Evolutionary conservation across 805 yeast genomes (phyloP), one percentile per base, ranked within the genome.

Genomic region (Danielia reshetovae): DNA sequence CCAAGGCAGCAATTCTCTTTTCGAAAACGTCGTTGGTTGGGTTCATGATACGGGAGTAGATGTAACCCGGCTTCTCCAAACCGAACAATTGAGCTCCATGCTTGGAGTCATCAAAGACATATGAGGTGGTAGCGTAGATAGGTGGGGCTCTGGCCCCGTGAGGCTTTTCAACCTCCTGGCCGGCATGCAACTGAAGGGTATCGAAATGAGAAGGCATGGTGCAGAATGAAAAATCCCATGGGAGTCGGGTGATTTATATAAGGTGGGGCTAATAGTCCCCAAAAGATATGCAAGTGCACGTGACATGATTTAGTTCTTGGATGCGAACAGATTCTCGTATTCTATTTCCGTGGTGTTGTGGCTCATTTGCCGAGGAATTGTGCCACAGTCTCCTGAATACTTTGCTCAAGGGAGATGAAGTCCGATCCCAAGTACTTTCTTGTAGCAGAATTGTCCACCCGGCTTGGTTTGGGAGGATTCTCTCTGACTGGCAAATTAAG

Each of bases 11-110:
- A 40, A 90, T 73, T 66, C 98, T 77, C 59, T 85, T 77, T 65
- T 90, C 98, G 44, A 90, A 84, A 17, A 85, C 90, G 51, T 84
- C 95, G 39, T 74, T 81, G 40, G 98, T 90, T 44, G 98, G 98
- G 68, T 90, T 90, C 76, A 77, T 81, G 48, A 90, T 72, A 59
- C 98, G 78, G 9, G 95, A 81, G 70, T 90, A 93, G 50, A 89
- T 84, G 68, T 70, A 84, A 32, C 96, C 96, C 12, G 83, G 81
- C 32, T 78, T 83, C 59, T 85, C 80, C 39, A 90, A 72, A 26
- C 89, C 94, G 49, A 90, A 90, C 43, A 88, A 68, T 50, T 86
- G 82, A 29, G 97, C 95, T 34, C 96, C 98, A 52, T 90, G 93
- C 58, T 85, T 77, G 12, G 96, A 86, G 58, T 85, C 81, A 44